A percentile compares a stretch with the other conserved stretches of the same genome.
Evolutionary conservation across 2,329 filamentous ascomycete genomes (phyloP).

Genomic region (Thelonectria discophora): DNA sequence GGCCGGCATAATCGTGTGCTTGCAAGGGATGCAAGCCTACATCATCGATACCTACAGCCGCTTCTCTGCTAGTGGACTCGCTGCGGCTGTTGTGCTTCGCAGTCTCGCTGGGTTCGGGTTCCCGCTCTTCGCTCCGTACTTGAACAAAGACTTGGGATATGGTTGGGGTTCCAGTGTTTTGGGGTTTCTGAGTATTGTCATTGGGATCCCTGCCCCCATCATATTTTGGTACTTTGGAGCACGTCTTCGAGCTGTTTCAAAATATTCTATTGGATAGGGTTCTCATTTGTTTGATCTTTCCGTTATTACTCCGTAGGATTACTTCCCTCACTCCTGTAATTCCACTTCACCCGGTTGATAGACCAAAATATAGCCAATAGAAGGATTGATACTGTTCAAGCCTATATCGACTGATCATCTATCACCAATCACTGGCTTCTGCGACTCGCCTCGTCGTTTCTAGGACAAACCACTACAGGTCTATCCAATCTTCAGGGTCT

Average conservation of each 20-base stretch:
- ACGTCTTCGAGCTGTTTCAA: slow-evolving; percentile 9
- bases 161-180: slow-evolving; percentile 69
- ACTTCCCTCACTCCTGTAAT: no score
- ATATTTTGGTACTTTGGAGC: slow-evolving; percentile 66
- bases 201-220: slow-evolving; percentile 63
- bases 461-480: no score
- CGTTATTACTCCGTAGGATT: no score
- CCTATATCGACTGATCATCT: no score
- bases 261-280: slow-evolving; percentile 6
- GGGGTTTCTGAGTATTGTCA: slow-evolving; percentile 54
- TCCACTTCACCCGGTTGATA: no score
- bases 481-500: no score
- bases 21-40: slow-evolving; percentile 74
- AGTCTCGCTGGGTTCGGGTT: slow-evolving; percentile 72
- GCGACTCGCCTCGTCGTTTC: no score
- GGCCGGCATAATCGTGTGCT: slow-evolving; percentile 72
- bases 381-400: no score
- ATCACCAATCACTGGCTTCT: no score
- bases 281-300: no score
- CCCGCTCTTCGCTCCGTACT: slow-evolving; percentile 66
- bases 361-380: no score
- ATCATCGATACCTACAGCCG: slow-evolving; percentile 72
- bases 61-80: slow-evolving; percentile 71
- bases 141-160: slow-evolving; percentile 68
- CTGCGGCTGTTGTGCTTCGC: slow-evolving; percentile 71